phyloP scores from a whole-genome alignment of 1,284 basidiomycete species.

The Rhodotorula sp. region DNA sequence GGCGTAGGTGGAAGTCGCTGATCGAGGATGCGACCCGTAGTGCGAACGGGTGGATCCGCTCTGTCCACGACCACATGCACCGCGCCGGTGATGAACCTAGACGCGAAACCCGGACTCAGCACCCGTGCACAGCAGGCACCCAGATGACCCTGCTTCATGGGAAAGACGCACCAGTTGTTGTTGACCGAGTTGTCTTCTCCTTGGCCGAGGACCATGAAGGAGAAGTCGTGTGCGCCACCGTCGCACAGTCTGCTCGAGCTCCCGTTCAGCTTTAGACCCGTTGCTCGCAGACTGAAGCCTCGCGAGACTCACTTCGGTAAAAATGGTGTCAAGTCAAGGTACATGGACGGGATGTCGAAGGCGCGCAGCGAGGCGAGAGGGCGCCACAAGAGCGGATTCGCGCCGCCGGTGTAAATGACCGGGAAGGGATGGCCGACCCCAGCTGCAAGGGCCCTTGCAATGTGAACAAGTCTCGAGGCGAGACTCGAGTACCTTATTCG shows the following conservation, averaged over 20 bases:
- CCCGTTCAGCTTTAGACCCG: no score
- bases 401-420: conserved; percentile 42
- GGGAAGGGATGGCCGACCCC: conserved; percentile 39
- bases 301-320: conserved; percentile 11
- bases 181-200: conserved; percentile 27
- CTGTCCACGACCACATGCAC: conserved; percentile 28
- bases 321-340: conserved; percentile 39
- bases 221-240: conserved; percentile 18
- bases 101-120: no score
- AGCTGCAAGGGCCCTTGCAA: neutral
- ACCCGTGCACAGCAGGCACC: no score
- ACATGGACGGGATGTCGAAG: conserved; percentile 38
- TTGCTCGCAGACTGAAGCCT: neutral
- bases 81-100: conserved; percentile 27
- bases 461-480: no score
- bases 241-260: neutral
- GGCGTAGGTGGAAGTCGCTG: conserved; percentile 14
- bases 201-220: conserved; percentile 32
- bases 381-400: conserved; percentile 41
- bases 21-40: conserved; percentile 22
- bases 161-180: conserved; percentile 29
- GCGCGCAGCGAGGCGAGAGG: conserved; percentile 40
- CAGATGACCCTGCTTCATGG: no score
- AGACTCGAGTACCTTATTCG: neutral
- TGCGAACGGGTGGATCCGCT: conserved; percentile 18